Evolutionary conservation across 257 asterid species (phyloP).

Genomic region (Leptodermis oblonga): DNA sequence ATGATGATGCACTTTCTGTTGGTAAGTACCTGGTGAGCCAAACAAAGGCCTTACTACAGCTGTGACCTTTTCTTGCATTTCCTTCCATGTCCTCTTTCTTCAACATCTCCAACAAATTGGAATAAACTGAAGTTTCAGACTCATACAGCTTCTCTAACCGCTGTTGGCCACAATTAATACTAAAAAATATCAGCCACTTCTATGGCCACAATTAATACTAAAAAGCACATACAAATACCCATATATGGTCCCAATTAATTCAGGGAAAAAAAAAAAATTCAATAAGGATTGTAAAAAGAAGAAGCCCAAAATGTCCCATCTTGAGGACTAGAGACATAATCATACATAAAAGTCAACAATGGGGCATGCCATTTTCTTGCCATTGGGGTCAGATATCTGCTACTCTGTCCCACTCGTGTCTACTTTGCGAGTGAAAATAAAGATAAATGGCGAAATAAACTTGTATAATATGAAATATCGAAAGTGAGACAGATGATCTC

Average conservation of each 20-base stretch:
- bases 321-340: not conserved
- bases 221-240: not conserved
- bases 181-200: not conserved
- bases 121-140: constrained; percentile 53
- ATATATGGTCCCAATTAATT: constrained; percentile 1
- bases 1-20: too few relatives aligned
- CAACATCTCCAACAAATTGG: constrained; percentile 70
- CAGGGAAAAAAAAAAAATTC: constrained; percentile 6
- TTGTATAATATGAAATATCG: too few relatives aligned
- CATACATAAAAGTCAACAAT: not conserved
- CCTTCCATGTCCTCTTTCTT: constrained; percentile 62
- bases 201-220: not conserved
- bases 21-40: constrained; percentile 74
- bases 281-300: not conserved
- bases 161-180: constrained; percentile 21
- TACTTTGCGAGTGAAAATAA: too few relatives aligned
- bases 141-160: constrained; percentile 72
- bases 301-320: constrained; percentile 10
- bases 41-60: constrained; percentile 72
- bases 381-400: constrained; percentile 1
- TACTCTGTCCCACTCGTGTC: too few relatives aligned
- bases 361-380: constrained; percentile 13
- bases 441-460: too few relatives aligned
- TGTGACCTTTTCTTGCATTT: constrained; percentile 52
- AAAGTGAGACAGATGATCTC: too few relatives aligned